phyloP scores from a whole-genome alignment of 139 green algal genomes.

The Pleodorina starrii region DNA sequence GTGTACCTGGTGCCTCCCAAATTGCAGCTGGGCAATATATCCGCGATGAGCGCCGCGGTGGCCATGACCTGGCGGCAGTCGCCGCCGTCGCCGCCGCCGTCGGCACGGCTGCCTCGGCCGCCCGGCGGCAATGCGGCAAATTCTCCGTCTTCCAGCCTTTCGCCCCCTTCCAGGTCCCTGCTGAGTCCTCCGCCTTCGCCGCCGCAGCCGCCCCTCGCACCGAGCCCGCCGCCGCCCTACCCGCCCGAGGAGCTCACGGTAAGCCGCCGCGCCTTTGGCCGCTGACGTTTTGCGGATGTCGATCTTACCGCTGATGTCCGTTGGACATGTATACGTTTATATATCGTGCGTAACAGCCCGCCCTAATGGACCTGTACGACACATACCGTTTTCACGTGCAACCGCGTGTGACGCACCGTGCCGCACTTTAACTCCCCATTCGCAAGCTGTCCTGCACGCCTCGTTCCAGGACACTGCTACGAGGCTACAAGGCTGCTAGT shows the following conservation, averaged over 20 bases:
- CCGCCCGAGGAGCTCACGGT: constrained; percentile 19
- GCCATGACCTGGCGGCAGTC: neutral
- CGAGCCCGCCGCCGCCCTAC: neutral
- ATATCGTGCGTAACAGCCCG: neutral
- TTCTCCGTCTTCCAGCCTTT: too few species aligned
- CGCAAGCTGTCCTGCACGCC: too few species aligned
- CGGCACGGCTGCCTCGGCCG: neutral
- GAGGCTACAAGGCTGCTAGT: too few species aligned
- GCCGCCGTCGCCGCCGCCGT: neutral
- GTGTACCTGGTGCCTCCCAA: neutral
- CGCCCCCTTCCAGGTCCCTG: neutral
- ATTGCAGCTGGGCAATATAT: neutral
- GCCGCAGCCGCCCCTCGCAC: neutral
- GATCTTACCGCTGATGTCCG: neutral
- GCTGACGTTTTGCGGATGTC: neutral
- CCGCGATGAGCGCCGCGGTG: neutral
- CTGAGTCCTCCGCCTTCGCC: neutral
- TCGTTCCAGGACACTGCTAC: too few species aligned
- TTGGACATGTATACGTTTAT: neutral
- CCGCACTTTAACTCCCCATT: too few species aligned
- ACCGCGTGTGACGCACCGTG: too few species aligned
- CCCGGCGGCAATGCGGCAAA: too few species aligned
- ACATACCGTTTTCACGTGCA: neutral
- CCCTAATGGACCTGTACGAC: neutral
- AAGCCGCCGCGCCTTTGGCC: neutral